Conservation (phyloP, 2,329 filamentous ascomycete genomes). For the Tolypocladium guangdongense region DNA sequence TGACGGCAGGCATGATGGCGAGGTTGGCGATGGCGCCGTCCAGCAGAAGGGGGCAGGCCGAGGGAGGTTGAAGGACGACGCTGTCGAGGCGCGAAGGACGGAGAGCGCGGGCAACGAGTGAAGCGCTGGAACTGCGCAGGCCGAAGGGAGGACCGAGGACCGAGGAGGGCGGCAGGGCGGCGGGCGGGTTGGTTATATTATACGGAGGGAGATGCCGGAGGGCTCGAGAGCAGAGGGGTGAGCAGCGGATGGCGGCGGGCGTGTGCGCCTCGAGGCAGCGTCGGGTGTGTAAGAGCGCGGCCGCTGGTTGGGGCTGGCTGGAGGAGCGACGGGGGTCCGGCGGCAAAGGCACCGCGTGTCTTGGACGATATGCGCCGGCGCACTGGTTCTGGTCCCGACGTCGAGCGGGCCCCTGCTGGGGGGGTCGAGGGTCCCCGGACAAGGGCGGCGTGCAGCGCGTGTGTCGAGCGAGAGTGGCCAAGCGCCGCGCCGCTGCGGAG, state of each 20-base stretch:
- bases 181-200: conserved; percentile 1
- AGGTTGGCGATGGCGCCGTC: conserved; percentile 1
- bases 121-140: not conserved
- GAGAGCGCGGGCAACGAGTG: not conserved
- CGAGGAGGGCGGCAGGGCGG: not conserved
- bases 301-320: not conserved
- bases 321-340: conserved; percentile 8
- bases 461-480: not conserved
- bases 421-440: not conserved
- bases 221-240: conserved; percentile 5
- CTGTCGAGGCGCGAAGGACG: not conserved
- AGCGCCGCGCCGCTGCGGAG: not conserved
- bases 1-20: conserved; percentile 37
- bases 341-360: conserved; percentile 11
- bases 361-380: conserved; percentile 12
- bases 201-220: not conserved
- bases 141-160: not conserved
- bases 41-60: not conserved
- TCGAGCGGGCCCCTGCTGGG: conserved; percentile 6
- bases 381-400: conserved; percentile 7
- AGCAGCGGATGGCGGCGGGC: not conserved
- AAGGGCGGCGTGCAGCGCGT: not conserved
- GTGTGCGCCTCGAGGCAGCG: not conserved
- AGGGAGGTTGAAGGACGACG: not conserved
- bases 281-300: conserved; percentile 1